Evolutionary conservation across 768 basidiomycete species (phyloP).

Genomic region (Mycena maculata): DNA sequence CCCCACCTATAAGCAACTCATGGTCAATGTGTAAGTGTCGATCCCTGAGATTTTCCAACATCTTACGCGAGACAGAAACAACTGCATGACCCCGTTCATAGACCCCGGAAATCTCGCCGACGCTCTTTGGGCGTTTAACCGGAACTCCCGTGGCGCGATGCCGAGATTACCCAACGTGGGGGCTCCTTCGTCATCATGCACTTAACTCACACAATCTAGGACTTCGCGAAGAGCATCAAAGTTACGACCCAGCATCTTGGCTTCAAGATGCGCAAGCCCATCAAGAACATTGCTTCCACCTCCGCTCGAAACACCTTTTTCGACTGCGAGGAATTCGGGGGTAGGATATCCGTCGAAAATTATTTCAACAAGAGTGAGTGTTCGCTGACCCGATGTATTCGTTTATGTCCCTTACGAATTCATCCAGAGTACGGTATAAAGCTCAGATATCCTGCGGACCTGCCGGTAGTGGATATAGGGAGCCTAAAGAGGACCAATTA

Average conservation of each 20-base stretch:
- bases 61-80: constrained; percentile 50
- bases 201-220: constrained; percentile 10
- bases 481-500: constrained; percentile 41
- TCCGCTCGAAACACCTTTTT: constrained; percentile 59
- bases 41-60: neutral
- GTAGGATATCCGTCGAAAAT: constrained; percentile 66
- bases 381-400: neutral
- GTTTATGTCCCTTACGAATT: neutral
- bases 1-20: constrained; percentile 58
- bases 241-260: constrained; percentile 69
- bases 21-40: constrained; percentile 62
- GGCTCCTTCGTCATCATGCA: no score
- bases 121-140: constrained; percentile 61
- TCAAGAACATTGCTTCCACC: constrained; percentile 51
- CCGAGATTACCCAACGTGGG: constrained; percentile 53
- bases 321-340: constrained; percentile 62
- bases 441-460: constrained; percentile 32
- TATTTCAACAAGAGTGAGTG: constrained; percentile 72
- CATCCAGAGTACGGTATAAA: constrained; percentile 63
- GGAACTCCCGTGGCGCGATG: constrained; percentile 55
- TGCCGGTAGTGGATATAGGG: constrained; percentile 55
- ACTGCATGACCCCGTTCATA: constrained; percentile 69
- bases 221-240: constrained; percentile 65
- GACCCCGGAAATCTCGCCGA: constrained; percentile 72
- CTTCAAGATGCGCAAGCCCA: constrained; percentile 61